Conservation (phyloP, 208 protist genomes). For the Trypanosoma lewisi region DNA sequence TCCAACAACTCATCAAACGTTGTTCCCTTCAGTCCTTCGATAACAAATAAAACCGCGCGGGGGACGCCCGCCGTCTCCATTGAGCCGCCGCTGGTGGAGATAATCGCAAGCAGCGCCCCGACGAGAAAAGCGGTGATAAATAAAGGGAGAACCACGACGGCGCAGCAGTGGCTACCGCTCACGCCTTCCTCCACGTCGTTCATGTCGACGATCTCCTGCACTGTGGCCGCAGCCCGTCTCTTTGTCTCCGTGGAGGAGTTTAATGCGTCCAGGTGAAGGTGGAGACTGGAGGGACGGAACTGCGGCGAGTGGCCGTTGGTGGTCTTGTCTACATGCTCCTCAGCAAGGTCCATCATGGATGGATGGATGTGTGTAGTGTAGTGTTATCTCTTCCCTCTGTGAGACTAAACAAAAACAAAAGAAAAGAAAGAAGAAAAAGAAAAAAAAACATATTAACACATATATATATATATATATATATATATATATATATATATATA, state of each 20-base stretch:
- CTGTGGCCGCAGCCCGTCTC: too few species aligned
- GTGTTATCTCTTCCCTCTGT: too few species aligned
- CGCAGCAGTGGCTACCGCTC: conserved; percentile 62
- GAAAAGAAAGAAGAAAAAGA: neutral
- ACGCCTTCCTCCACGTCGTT: conserved; percentile 55
- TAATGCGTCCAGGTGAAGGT: neutral
- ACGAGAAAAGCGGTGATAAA: conserved; percentile 36
- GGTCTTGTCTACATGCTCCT: too few species aligned
- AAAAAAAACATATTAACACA: too few species aligned
- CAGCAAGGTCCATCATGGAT: too few species aligned
- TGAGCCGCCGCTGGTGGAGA: conserved; percentile 44
- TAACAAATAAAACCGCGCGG: conserved; percentile 56
- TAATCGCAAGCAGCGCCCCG: conserved; percentile 28
- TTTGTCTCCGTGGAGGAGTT: neutral
- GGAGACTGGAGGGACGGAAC: neutral
- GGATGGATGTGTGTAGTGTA: too few species aligned
- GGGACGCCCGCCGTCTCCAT: conserved; percentile 35
- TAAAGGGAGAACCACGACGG: conserved; percentile 59
- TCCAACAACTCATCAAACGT: conserved; percentile 48
- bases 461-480: too few species aligned
- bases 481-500: too few species aligned
- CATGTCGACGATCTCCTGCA: conserved; percentile 54
- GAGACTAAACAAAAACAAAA: too few species aligned
- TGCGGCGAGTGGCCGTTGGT: neutral
- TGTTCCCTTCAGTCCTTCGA: conserved; percentile 66